Evolutionary conservation across 306 rosid genomes (phyloP), one percentile per base, ranked within the genome.

Genomic region (Rosa multiflora): DNA sequence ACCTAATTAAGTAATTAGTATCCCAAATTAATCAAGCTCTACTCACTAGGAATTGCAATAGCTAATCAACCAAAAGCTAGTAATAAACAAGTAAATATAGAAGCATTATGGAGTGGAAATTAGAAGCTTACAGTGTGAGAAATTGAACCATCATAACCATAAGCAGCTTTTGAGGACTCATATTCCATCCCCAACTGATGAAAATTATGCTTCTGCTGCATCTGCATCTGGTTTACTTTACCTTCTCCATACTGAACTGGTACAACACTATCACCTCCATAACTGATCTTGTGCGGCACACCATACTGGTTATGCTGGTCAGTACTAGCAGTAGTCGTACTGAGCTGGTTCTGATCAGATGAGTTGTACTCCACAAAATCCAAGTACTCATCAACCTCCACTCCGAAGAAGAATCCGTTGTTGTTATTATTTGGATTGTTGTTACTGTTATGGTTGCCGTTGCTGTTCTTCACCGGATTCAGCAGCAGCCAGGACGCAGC

Each of bases 401-500:
- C 93, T 11, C 85, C 83, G 39, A 88, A 89, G 86, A 88, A 76
- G 66, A 86, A 86, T 8, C 93, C 94, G 55, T 85, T 85, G 39
- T 46, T 79, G 21, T 67, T 37, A 39, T 83, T 85, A 20, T 47
- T 79, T 37, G 80, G 88, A 66, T 78, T 75, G n/a, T 75, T 80
- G 49, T 70, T 62, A 11, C 39, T 79, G 11, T 72, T 70, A 5
- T 21, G 55, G 49, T 18, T 56, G 10, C 66, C 67, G 44, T 37
- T 75, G 61, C 55, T 53, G 67, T n/a, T 82, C 79, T 87, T 90
- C 37, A 72, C 21, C 5, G 98, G 94, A 75, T 94, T 92, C 74
- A 88, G 75, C 83, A 94, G 56, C 85, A 95, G 71, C 99, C 99
- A 95, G 0, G 99, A 92, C 4, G 98, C 96, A 1, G 97, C 92